Evolutionary conservation across 208 protist genomes (phyloP).

Genomic region (Trypanosoma avium): DNA sequence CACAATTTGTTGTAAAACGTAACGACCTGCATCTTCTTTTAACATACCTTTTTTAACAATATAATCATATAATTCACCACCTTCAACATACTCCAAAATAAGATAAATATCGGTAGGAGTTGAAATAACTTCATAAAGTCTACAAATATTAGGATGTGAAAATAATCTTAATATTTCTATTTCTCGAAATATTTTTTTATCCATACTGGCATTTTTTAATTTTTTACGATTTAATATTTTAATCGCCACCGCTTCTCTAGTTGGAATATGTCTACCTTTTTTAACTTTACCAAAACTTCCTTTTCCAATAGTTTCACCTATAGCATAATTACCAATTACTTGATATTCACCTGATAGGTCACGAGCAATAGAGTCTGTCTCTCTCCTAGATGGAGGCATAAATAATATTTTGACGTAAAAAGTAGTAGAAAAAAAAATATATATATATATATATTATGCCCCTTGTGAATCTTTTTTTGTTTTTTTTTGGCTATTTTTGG

Average conservation of each 20-base stretch:
- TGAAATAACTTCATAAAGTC: conserved; percentile 98
- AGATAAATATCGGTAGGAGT: conserved; percentile 98
- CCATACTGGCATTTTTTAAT: conserved; percentile 93
- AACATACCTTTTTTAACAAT: conserved; percentile 97
- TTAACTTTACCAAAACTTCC: conserved; percentile 99
- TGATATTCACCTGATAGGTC: conserved; percentile 35
- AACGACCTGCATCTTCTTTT: conserved; percentile 91
- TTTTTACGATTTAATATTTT: conserved; percentile 99
- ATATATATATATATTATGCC: not conserved
- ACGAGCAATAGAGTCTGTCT: not conserved
- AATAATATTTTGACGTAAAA: not conserved
- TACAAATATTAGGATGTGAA: conserved; percentile 99
- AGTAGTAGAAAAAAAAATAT: too few species aligned
- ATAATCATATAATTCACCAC: conserved; percentile 99
- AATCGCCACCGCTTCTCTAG: conserved; percentile 96
- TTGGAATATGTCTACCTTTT: conserved; percentile 95
- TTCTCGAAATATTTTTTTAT: conserved; percentile 95
- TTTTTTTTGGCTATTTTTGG: not conserved
- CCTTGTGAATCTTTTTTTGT: not conserved
- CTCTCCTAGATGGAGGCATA: conserved; percentile 5
- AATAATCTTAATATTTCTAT: conserved; percentile 99
- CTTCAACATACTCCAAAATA: conserved; percentile 99
- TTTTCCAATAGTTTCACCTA: conserved; percentile 98
- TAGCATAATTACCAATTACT: conserved; percentile 96
- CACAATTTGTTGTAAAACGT: conserved; percentile 99